Evolutionary conservation across 495 filamentous ascomycete species (phyloP), one percentile per base, ranked within the genome.

Genomic region (Hypoxylon lienhwacheense): DNA sequence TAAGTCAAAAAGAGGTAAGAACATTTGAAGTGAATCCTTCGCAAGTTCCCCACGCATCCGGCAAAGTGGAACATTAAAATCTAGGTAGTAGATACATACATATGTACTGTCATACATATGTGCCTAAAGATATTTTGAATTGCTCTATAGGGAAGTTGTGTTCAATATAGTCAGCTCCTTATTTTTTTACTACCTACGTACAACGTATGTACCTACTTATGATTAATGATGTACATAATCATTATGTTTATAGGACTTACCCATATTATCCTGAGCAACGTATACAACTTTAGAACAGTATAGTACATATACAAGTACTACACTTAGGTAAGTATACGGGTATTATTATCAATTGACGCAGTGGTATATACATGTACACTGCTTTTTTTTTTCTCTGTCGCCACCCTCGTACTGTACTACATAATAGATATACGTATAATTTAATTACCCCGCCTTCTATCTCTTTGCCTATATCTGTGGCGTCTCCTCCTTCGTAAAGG

Each of bases 371-470:
- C n/a, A n/a, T n/a, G n/a, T n/a, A n/a, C n/a, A n/a, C n/a, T n/a
- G n/a, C n/a, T n/a, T 34, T 21, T 4, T 3, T 19, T 5, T 4
- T 7, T 43, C 28, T 12, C 29, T 8, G 36, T 47, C 28, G 28
- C 21, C 53, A 42, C 43, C 17, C 39, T n/a, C n/a, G n/a, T 42
- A 53, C 44, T 29, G 33, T 28, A 36, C 26, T 7, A 25, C 12
- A 24, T 26, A 26, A 26, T 25, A 24, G 35, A 21, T 39, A 39
- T 10, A 26, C 14, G 16, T 41, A 41, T 33, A 40, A 20, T 19
- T 26, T 17, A 37, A 28, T 49, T 60, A 60, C 56, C 56, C 56
- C 56, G 56, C 56, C 56, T 46, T 47, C 29, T 53, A 36, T 59
- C 21, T 41, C 15, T n/a, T 7, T 39, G n/a, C n/a, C n/a, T n/a